Base-by-base conservation (phyloP, 1,139 yeast species). In the Candida frijolesensis region DNA sequence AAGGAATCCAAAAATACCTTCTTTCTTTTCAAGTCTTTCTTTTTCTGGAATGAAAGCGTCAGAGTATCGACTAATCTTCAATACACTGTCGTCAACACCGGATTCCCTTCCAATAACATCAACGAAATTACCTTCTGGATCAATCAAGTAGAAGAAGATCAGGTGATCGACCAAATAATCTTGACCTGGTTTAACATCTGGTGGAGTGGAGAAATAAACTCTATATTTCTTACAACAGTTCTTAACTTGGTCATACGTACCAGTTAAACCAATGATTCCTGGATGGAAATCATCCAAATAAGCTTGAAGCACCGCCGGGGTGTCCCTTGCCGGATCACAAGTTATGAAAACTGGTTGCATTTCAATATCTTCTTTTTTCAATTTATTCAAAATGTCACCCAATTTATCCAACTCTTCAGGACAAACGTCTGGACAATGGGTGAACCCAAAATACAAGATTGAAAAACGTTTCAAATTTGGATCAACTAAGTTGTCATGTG, bases 391-490 rank as follows among this genome's bases (percentile, higher is more conserved):
- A 81, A 95, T 89, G 33, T 82, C 79, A 2, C 96, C 89, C 66
- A 94, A 78, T 64, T 92, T 90, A 65, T 94, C 99, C 56, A 94
- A 79, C 68, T 94, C 99, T 65, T 94, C 98, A 9, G 99, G 99
- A 68, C 99, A 94, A 48, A 94, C 91, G 68, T 94, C 99, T 7
- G 99, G 99, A 71, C 99, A 94, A 70, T 91, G 92, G 4, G 96
- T 88, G 73, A 94, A 94, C 0, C 99, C 99, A 70, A 94, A 94
- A 69, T 94, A 94, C 15, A 94, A 67, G 49, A 94, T 75, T 11
- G 91, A 82, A 67, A 89, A 94, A 66, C 82, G 84, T 56, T 71
- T 72, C 2, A 68, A 55, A 51, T 71, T 67, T 29, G 62, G 61
- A 44, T 94, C 95, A 56, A 80, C 72, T 63, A 94, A 74, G 61